These are phyloP conservation scores for Lupinus albus DNA, from an alignment of 306 rosid species.

Conservation along the genomic window DNA sequence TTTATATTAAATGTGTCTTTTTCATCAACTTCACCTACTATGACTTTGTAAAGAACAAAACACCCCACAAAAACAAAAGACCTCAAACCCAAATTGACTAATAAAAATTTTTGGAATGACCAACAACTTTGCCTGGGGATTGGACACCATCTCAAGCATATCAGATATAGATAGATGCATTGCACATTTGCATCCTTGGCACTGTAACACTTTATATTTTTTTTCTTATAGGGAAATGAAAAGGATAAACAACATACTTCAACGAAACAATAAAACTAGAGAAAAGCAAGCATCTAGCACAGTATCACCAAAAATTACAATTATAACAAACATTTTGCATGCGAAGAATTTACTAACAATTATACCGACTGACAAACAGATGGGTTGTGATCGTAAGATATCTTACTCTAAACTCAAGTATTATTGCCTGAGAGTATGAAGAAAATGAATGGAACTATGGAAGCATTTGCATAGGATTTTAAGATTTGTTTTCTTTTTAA, in stretches of 20 bases:
- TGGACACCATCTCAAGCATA: conserved; percentile 9
- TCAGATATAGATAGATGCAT: not conserved
- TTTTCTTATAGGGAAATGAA: not conserved
- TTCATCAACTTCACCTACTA: conserved; percentile 15
- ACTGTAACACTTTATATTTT: conserved; percentile 1
- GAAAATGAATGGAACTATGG: not conserved
- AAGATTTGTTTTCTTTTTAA: conserved; percentile 2
- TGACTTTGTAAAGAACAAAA: conserved; percentile 29
- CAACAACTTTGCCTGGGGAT: conserved; percentile 15
- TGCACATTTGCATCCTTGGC: conserved; percentile 5
- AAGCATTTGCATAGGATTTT: conserved; percentile 4
- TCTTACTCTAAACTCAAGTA: not conserved
- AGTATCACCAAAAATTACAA: conserved; percentile 28
- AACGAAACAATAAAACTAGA: not conserved
- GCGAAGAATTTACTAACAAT: not conserved
- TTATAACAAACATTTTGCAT: conserved; percentile 21
- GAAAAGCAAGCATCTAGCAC: conserved; percentile 19
- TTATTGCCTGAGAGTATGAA: conserved; percentile 16
- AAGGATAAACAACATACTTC: not conserved
- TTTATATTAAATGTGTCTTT: not conserved
- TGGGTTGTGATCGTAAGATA: not conserved
- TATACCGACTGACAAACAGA: not conserved
- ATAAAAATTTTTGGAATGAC: conserved; percentile 10
- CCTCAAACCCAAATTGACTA: not conserved
- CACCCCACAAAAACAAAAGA: conserved; percentile 1